Base-by-base conservation (phyloP, 805 yeast species). In the Zygosaccharomyces gambellarensis region DNA sequence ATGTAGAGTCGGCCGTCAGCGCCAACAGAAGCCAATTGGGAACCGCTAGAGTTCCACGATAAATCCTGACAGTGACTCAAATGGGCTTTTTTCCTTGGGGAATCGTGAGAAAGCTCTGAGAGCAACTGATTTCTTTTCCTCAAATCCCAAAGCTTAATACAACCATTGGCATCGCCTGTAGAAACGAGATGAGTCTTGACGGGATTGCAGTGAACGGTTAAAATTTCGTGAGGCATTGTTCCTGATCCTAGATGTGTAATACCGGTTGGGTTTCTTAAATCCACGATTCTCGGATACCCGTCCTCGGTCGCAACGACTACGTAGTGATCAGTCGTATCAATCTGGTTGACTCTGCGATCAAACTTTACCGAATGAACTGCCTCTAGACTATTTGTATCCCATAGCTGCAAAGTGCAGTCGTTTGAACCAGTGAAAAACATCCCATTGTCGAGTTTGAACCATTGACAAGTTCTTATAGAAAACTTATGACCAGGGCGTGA, bases 371-470 rank as follows among this genome's bases (percentile, higher is more conserved):
- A 66, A 57, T 86, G 87, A 0, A 81, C 95, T 17, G 80, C 79
- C n/a, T 73, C 72, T 55, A 90, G 68, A 14, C 76, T 69, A 48
- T 76, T 76, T 0, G 96, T 77, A 62, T 89, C 96, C 95, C 95
- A 90, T 1, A 89, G 73, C 53, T 83, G 85, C 21, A 90, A 78
- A 0, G 81, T 77, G 50, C 78, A 80, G 65, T 90, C 97, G 64
- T 82, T 88, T 0, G 96, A 87, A 0, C 89, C 81, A 2, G 89
- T 78, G 17, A 89, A 74, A 69, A 89, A 90, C 82, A 90, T 75
- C 1, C 96, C 97, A 30, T 83, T 80, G 65, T 90, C 97, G 40
- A 71, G 71, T 0, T 94, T 90, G 92, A 96, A 92, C 97, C 97
- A 90, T 58, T 76, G 73, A 0, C 87, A 71, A 12, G 79, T 69